phyloP scores from a whole-genome alignment of 768 basidiomycete genomes.

The Termitomyces sp. region DNA sequence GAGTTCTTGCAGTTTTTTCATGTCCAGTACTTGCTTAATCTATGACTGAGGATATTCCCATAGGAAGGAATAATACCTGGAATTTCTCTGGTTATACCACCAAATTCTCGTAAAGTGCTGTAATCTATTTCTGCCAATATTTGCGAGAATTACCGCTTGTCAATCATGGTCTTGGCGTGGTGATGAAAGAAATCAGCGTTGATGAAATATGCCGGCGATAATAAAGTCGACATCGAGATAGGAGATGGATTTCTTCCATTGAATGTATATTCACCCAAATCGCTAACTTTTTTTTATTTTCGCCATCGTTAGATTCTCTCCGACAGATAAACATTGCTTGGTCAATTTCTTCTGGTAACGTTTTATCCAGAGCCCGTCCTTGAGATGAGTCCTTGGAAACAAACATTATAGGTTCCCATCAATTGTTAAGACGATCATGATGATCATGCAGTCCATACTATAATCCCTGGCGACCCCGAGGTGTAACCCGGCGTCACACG shows the following conservation, averaged over 20 bases:
- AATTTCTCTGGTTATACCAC: not conserved
- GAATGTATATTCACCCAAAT: not conserved
- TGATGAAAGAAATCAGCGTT: not conserved
- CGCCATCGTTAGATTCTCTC: not conserved
- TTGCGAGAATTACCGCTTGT: not conserved
- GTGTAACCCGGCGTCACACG: slow-evolving; percentile 9
- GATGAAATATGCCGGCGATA: not conserved
- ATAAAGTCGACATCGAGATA: not conserved
- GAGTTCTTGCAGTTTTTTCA: not conserved
- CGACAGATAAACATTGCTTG: not conserved
- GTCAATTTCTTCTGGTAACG: not conserved
- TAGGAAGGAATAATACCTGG: not conserved
- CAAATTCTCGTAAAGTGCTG: not conserved
- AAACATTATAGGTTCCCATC: slow-evolving; percentile 1
- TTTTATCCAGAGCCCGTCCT: not conserved
- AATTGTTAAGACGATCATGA: slow-evolving; percentile 6
- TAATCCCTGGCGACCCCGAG: slow-evolving; percentile 6
- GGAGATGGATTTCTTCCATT: not conserved
- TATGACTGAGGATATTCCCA: not conserved
- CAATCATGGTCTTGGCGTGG: not conserved
- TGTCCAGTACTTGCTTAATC: not conserved
- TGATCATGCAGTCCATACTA: not conserved
- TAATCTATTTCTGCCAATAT: not conserved
- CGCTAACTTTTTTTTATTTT: not conserved
- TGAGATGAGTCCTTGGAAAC: slow-evolving; percentile 8